Base-by-base conservation (phyloP, 768 basidiomycete genomes). In the Suillus discolor region DNA sequence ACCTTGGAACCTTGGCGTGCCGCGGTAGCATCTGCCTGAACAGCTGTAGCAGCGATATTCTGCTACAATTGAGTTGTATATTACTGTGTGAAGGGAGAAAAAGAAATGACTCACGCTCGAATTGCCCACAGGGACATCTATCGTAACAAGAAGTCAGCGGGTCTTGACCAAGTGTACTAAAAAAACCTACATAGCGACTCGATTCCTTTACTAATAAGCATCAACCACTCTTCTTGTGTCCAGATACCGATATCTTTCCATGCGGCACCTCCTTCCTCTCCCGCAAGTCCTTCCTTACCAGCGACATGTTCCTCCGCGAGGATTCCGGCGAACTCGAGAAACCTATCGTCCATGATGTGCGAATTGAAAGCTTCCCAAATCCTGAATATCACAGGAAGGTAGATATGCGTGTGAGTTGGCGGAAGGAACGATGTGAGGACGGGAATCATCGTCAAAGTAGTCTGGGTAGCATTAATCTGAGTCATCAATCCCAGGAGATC, bases 191-290 rank as follows among this genome's bases (percentile, higher is more conserved):
- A 89, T 88, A 94, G 89, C 6, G 91, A 90, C 39, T 86, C 84
- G 41, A 98, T 79, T 16, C 92, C 90, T 75, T 96, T 96, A 42
- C 89, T 88, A 68, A 96, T 85, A 59, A 99, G 79, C 34, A 91
- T 80, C 63, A 87, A 87, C 89, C 94, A 98, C 76, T 98, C 89
- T 51, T 85, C 81, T 65, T 93, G 85, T 6, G 86, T 89, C 86
- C 94, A 96, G 63, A 99, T 96, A 15, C 96, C 96, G 42, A 98
- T 85, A 69, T 93, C 92, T 74, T 89, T 90, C 88, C 89, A 91
- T 64, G 79, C 77, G 9, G 87, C 84, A 45, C 84, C 83, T 60
- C 84, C 86, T 69, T 87, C 84, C 59, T 76, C 75, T 11, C 84
- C 87, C n/a, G 78, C 81, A 53, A 79, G 80, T n/a, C 86, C 85